Conservation (phyloP, 345 rosid genomes). For the Eucalyptus dawsonii region DNA sequence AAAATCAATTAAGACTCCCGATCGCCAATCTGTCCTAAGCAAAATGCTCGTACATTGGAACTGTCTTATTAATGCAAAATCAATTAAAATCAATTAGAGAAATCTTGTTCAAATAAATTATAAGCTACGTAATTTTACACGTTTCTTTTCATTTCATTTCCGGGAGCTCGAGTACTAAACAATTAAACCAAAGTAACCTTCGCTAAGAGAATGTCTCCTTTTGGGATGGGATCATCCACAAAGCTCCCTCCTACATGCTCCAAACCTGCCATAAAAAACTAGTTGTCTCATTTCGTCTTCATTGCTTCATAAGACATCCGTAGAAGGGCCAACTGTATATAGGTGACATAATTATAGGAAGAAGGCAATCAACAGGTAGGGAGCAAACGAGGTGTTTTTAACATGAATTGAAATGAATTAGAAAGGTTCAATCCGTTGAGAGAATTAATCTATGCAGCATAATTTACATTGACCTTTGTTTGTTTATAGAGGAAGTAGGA, state of each 20-base stretch:
- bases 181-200: background rate
- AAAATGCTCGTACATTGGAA: background rate
- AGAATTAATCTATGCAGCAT: background rate
- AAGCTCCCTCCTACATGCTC: constrained; percentile 7
- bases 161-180: background rate
- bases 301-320: background rate
- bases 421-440: background rate
- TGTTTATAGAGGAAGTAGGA: background rate
- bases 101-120: background rate
- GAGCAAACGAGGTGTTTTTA: too few species aligned
- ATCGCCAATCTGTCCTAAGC: background rate
- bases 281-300: background rate
- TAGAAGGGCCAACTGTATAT: background rate
- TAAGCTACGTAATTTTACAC: background rate
- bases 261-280: background rate
- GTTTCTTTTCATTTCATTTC: background rate
- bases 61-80: background rate
- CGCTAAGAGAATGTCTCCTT: constrained; percentile 6
- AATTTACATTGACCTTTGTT: background rate
- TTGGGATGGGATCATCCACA: background rate
- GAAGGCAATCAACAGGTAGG: background rate
- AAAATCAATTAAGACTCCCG: background rate
- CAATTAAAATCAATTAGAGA: background rate
- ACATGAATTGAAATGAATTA: too few species aligned
- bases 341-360: background rate